Conservation (phyloP, 768 basidiomycete genomes). For the Agaricus subrufescens region DNA sequence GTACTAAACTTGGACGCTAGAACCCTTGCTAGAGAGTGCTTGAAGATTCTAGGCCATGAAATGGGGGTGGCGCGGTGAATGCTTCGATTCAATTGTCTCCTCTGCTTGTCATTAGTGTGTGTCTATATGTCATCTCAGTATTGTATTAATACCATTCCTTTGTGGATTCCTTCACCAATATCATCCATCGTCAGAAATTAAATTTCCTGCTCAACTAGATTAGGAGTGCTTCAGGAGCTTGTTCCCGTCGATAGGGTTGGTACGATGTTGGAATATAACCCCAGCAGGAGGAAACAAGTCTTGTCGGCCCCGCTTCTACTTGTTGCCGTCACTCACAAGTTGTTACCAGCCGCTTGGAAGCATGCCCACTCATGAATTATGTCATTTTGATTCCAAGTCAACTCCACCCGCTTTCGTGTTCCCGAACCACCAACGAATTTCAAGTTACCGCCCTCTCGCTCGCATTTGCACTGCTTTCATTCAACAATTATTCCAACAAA, state of each 20-base stretch:
- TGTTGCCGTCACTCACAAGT: no score
- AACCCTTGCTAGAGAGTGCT: conserved; percentile 57
- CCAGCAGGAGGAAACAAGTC: background rate
- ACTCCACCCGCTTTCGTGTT: background rate
- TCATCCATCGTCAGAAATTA: no score
- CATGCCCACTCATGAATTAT: no score
- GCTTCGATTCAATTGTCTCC: background rate
- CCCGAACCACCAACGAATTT: background rate
- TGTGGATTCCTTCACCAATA: no score
- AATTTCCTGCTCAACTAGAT: no score
- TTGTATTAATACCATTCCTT: background rate
- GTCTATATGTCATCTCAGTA: background rate
- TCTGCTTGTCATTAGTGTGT: background rate
- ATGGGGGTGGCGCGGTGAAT: conserved; percentile 45
- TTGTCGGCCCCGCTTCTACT: no score
- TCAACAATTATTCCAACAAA: background rate
- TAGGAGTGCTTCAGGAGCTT: no score
- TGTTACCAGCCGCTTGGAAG: no score
- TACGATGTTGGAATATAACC: background rate
- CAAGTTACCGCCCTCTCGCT: background rate
- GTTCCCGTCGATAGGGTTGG: no score
- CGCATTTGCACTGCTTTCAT: conserved; percentile 1
- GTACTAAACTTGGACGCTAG: conserved; percentile 60
- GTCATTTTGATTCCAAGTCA: no score
- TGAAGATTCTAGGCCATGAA: conserved; percentile 69